These are phyloP conservation scores for Macrolepiota fuliginosa DNA, from an alignment of 768 basidiomycete species.

Conservation along the genomic window DNA sequence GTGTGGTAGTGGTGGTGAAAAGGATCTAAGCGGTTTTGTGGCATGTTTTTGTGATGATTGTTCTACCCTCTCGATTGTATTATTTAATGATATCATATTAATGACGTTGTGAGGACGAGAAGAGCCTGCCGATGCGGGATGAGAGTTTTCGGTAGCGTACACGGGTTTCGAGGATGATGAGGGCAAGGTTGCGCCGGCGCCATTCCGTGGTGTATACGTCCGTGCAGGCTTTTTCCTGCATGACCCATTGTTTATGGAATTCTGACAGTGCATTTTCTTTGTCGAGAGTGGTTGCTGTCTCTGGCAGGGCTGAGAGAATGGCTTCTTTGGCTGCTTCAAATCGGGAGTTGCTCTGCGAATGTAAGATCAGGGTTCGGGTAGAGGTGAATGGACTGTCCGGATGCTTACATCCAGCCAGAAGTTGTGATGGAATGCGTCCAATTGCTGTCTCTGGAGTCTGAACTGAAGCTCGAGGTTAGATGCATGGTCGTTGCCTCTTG, in stretches of 20 bases:
- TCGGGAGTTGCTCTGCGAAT: conserved; percentile 71
- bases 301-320: conserved; percentile 54
- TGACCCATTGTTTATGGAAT: conserved; percentile 74
- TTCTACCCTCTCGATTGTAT: background rate
- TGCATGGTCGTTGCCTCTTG: conserved; percentile 23
- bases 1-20: conserved; percentile 28
- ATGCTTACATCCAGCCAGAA: conserved; percentile 82
- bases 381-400: background rate
- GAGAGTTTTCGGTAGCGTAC: conserved; percentile 48
- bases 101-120: conserved; percentile 21
- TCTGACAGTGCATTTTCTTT: conserved; percentile 69
- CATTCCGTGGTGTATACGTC: conserved; percentile 64
- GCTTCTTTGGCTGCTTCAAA: conserved; percentile 70
- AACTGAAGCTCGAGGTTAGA: conserved; percentile 62
- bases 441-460: conserved; percentile 65
- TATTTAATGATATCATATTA: background rate
- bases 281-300: conserved; percentile 44
- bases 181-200: conserved; percentile 57
- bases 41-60: background rate
- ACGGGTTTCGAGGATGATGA: conserved; percentile 57
- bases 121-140: conserved; percentile 25
- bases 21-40: background rate
- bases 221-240: conserved; percentile 59
- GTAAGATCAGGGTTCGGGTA: background rate
- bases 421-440: conserved; percentile 72